Percentiles rank a stretch among this genome's conserved stretches.
Conservation (phyloP, 1,284 basidiomycete species). For the Boletellus dicymbophilus region DNA sequence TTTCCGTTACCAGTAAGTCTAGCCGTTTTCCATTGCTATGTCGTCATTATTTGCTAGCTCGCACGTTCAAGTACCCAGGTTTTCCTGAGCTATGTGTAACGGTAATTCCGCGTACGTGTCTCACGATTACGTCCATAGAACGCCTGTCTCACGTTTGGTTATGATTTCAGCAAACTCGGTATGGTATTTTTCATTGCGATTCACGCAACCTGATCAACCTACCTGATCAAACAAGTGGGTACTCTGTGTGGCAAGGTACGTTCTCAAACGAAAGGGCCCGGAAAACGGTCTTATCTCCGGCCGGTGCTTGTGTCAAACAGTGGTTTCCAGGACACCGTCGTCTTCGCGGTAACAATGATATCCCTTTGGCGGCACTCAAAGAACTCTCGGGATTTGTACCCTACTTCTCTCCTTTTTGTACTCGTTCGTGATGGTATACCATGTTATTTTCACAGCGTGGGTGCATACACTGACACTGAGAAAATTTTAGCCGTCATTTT, state of each 20-base stretch:
- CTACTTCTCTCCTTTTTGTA: not conserved
- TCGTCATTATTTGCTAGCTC: not conserved
- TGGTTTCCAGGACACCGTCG: not conserved
- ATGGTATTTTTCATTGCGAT: not conserved
- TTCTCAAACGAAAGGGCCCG: not conserved
- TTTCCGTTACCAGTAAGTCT: not conserved
- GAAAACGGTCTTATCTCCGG: not conserved
- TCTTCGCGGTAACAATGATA: not conserved
- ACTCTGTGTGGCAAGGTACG: not conserved
- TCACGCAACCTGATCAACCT: no score
- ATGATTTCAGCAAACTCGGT: not conserved
- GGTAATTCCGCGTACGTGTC: not conserved
- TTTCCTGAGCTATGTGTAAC: not conserved
- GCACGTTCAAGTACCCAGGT: not conserved
- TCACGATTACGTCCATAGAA: not conserved
- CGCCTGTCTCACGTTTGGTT: not conserved
- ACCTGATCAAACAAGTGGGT: not conserved
- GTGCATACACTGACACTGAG: no score
- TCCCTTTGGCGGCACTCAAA: conserved; percentile 1
- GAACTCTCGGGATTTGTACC: conserved; percentile 3
- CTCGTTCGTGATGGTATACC: conserved; percentile 3
- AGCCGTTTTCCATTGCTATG: not conserved
- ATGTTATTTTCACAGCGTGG: no score
- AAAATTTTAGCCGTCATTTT: no score
- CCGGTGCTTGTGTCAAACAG: not conserved